Evolutionary conservation across 23 red algal species (phyloP).

Genomic region (Gracilaria domingensis): DNA sequence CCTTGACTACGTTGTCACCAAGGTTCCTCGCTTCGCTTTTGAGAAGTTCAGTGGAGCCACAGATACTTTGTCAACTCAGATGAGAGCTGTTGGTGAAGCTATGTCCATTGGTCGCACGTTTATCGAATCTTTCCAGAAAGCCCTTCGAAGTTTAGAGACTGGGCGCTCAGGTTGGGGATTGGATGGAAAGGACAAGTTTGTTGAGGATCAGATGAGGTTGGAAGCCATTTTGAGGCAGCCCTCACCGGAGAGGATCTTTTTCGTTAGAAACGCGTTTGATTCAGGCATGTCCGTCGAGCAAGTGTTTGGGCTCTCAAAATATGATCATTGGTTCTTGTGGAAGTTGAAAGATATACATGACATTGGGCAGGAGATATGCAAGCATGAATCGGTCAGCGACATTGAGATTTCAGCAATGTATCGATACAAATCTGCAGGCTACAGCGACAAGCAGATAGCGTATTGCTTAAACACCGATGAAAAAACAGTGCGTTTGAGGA

Average conservation of each 20-base stretch:
- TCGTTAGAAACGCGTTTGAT: slow-evolving; percentile 79
- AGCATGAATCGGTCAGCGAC: slow-evolving; percentile 46
- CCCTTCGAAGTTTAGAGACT: slow-evolving; percentile 93
- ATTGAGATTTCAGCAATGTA: slow-evolving; percentile 61
- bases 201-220: slow-evolving; percentile 65
- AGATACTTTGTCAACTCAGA: slow-evolving; percentile 90
- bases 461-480: slow-evolving; percentile 70
- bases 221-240: slow-evolving; percentile 86
- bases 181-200: slow-evolving; percentile 90
- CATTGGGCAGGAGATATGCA: slow-evolving; percentile 55
- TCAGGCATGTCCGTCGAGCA: slow-evolving; percentile 84
- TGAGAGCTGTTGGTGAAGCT: slow-evolving; percentile 96
- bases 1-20: slow-evolving; percentile 99
- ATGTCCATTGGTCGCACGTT: slow-evolving; percentile 99
- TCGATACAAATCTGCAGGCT: slow-evolving; percentile 84
- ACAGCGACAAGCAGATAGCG: slow-evolving; percentile 92
- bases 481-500: slow-evolving; percentile 74
- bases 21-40: slow-evolving; percentile 99
- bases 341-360: slow-evolving; percentile 79
- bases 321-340: slow-evolving; percentile 96
- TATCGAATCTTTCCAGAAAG: slow-evolving; percentile 97
- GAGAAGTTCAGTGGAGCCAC: slow-evolving; percentile 96
- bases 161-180: slow-evolving; percentile 94
- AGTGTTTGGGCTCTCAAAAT: slow-evolving; percentile 82
- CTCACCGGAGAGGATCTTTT: slow-evolving; percentile 94